A percentile compares a stretch with the other conserved stretches of the same genome.
Conservation (phyloP, 2,329 filamentous ascomycete genomes). For the Eutypella sp. region DNA sequence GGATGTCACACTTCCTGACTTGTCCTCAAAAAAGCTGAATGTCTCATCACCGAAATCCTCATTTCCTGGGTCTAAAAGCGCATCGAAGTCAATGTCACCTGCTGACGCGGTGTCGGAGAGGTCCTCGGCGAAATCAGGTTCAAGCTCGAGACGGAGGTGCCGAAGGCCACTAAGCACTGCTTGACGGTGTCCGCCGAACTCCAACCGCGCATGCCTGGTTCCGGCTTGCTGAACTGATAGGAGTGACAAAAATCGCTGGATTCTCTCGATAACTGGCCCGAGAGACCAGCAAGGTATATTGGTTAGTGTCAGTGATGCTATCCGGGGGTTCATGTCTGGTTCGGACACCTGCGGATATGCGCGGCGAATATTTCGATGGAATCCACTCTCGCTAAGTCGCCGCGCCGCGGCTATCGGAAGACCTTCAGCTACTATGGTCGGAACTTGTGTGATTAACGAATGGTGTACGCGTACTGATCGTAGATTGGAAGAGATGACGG, state of each 20-base stretch:
- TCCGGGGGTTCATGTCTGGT: slow-evolving; percentile 53
- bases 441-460: slow-evolving; percentile 53
- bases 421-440: slow-evolving; percentile 36
- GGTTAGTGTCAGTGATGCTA: slow-evolving; percentile 49
- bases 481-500: slow-evolving; percentile 49
- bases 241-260: slow-evolving; percentile 43
- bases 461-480: slow-evolving; percentile 52
- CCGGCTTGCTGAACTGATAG: slow-evolving; percentile 44
- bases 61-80: slow-evolving; percentile 33
- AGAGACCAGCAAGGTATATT: slow-evolving; percentile 48
- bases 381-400: slow-evolving; percentile 39
- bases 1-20: slow-evolving; percentile 16
- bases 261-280: slow-evolving; percentile 43
- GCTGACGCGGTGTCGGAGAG: slow-evolving; percentile 23
- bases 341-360: slow-evolving; percentile 44
- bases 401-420: slow-evolving; percentile 31
- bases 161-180: slow-evolving; percentile 46
- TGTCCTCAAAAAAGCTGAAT: slow-evolving; percentile 38
- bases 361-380: slow-evolving; percentile 38
- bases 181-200: slow-evolving; percentile 31
- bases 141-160: slow-evolving; percentile 51
- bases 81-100: slow-evolving; percentile 36
- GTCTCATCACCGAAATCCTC: slow-evolving; percentile 31
- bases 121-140: slow-evolving; percentile 36
- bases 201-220: slow-evolving; percentile 29